These are phyloP conservation scores for Solidago caesia DNA, from an alignment of 129 eudicot species.

Conservation along the genomic window DNA sequence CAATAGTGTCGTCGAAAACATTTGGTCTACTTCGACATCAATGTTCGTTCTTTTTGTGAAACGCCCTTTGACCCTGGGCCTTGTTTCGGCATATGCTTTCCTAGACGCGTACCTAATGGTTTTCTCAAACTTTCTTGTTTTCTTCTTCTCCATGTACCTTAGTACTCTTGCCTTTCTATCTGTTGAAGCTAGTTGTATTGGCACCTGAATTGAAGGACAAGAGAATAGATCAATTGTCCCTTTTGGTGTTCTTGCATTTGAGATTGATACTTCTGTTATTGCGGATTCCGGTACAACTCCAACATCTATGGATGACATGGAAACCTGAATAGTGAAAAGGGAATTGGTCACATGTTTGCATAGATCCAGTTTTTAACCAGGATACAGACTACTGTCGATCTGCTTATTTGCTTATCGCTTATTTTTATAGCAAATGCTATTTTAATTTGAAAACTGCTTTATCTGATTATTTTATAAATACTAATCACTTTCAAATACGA, in stretches of 20 bases:
- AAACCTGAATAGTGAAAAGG: constrained; percentile 41
- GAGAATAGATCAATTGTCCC: constrained; percentile 82
- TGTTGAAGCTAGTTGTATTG: constrained; percentile 55
- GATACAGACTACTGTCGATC: no score
- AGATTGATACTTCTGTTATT: constrained; percentile 45
- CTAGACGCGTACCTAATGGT: constrained; percentile 94
- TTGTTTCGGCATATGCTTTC: constrained; percentile 93
- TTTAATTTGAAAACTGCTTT: not conserved
- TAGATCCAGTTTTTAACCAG: no score
- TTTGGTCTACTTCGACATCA: constrained; percentile 66
- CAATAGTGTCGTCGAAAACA: constrained; percentile 53
- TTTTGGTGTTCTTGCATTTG: constrained; percentile 57
- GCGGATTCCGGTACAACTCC: constrained; percentile 81
- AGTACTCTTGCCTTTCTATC: constrained; percentile 90
- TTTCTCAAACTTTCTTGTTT: constrained; percentile 85
- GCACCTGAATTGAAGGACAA: constrained; percentile 45
- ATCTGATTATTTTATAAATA: not conserved
- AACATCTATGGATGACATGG: constrained; percentile 76
- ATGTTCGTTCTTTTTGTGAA: constrained; percentile 76
- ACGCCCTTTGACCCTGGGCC: constrained; percentile 96
- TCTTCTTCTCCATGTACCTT: constrained; percentile 92
- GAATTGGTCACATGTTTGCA: not conserved
- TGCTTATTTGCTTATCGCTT: not conserved
- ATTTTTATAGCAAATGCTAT: not conserved
- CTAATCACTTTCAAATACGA: not conserved